A percentile compares a stretch with the other conserved stretches of the same genome.
These are phyloP conservation scores for Spathaspora sp. DNA, from an alignment of 1,139 yeast species.

Conservation along the genomic window DNA sequence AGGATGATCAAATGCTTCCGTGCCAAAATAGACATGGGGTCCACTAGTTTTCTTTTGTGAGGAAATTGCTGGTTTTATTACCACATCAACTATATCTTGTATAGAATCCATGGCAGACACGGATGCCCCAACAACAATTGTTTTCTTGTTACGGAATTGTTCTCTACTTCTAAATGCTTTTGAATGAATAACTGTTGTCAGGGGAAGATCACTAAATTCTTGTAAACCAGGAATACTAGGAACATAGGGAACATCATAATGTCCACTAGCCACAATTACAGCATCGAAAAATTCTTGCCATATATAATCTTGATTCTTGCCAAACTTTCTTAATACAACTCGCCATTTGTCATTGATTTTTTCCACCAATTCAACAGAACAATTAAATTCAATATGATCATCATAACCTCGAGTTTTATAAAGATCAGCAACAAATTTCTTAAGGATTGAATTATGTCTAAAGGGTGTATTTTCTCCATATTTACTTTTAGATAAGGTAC, in stretches of 20 bases:
- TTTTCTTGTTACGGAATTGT: conserved; percentile 33
- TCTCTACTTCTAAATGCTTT: conserved; percentile 37
- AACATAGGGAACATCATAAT: conserved; percentile 44
- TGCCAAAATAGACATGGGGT: conserved; percentile 43
- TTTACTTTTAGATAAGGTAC: conserved; percentile 15
- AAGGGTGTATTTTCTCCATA: conserved; percentile 39
- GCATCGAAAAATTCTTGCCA: conserved; percentile 29
- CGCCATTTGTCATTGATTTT: conserved; percentile 35
- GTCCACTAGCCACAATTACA: conserved; percentile 50
- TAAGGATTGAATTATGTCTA: conserved; percentile 50
- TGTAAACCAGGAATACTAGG: conserved; percentile 44
- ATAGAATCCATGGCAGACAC: conserved; percentile 20
- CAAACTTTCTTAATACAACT: conserved; percentile 33
- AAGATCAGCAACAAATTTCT: conserved; percentile 42
- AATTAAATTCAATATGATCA: conserved; percentile 28
- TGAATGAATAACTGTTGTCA: conserved; percentile 41
- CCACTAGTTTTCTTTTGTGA: conserved; percentile 45
- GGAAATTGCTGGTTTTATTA: conserved; percentile 22
- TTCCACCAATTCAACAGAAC: conserved; percentile 34
- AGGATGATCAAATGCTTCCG: conserved; percentile 37
- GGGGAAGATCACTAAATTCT: conserved; percentile 34
- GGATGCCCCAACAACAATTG: conserved; percentile 47
- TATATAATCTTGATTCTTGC: conserved; percentile 23
- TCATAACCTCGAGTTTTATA: conserved; percentile 25
- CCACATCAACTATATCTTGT: conserved; percentile 39